A percentile compares a stretch with the other conserved stretches of the same genome.
Conservation (phyloP, 2,329 filamentous ascomycete species). For the Coleophoma eucalyptorum region DNA sequence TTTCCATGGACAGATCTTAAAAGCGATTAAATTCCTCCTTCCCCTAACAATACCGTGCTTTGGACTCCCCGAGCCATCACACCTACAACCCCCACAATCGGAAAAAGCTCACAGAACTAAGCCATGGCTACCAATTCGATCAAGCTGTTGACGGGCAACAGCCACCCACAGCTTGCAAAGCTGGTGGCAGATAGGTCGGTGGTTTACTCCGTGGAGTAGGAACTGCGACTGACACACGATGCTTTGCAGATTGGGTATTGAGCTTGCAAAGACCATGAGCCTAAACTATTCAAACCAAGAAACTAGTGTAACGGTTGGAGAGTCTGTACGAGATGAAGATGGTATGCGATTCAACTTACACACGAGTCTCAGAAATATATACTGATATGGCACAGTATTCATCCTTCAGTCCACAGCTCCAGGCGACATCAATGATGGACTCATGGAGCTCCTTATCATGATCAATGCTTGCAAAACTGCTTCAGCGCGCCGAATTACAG, state of each 20-base stretch:
- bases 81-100: too few relatives aligned
- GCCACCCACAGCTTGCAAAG: conserved; percentile 68
- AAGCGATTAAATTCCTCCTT: too few relatives aligned
- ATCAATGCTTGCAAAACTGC: conserved; percentile 91
- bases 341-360: conserved; percentile 36
- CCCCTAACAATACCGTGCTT: too few relatives aligned
- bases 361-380: background rate
- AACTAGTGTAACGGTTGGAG: conserved; percentile 88
- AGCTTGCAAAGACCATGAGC: conserved; percentile 74
- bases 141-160: conserved; percentile 72
- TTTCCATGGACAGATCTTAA: too few relatives aligned
- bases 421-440: conserved; percentile 94
- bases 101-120: background rate
- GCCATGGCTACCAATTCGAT: conserved; percentile 69
- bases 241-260: conserved; percentile 62
- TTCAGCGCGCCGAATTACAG: conserved; percentile 86
- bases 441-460: conserved; percentile 98
- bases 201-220: background rate
- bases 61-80: too few relatives aligned
- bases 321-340: conserved; percentile 96
- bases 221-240: background rate
- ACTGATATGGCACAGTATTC: conserved; percentile 60
- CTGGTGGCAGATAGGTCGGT: conserved; percentile 62
- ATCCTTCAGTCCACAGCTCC: conserved; percentile 93
- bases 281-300: conserved; percentile 86